phyloP scores from a whole-genome alignment of 1,139 yeast species.

The Starmera stellimalicola region DNA sequence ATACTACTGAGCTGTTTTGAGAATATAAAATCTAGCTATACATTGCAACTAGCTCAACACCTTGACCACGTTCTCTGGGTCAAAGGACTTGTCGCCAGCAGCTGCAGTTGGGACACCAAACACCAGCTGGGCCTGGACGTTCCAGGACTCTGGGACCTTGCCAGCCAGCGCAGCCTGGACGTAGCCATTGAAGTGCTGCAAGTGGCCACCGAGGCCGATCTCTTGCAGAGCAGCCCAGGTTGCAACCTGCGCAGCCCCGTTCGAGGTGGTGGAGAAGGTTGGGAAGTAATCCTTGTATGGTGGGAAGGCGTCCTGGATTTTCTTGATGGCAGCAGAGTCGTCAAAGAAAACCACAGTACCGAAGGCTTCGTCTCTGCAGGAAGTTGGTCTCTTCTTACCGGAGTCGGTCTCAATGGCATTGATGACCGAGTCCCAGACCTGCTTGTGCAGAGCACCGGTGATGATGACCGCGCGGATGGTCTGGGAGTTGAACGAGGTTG shows the following conservation, averaged over 20 bases:
- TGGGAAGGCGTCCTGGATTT: conserved; percentile 30
- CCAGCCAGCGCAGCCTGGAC: conserved; percentile 30
- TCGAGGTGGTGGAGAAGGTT: conserved; percentile 32
- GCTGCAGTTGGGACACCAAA: conserved; percentile 31
- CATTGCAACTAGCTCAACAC: no score
- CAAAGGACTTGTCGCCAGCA: conserved; percentile 26
- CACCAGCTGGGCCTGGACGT: conserved; percentile 34
- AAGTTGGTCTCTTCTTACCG: conserved; percentile 29
- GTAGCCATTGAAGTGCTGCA: conserved; percentile 38
- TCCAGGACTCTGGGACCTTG: conserved; percentile 31
- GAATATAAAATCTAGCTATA: no score
- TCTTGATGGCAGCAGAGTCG: conserved; percentile 27
- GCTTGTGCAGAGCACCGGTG: conserved; percentile 31
- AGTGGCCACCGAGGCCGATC: conserved; percentile 34
- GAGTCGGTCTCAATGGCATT: conserved; percentile 25
- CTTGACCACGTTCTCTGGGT: conserved; percentile 26
- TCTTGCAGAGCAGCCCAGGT: conserved; percentile 35
- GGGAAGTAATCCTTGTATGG: conserved; percentile 32
- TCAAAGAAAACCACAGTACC: conserved; percentile 39
- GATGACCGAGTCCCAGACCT: conserved; percentile 31
- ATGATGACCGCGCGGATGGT: conserved; percentile 32
- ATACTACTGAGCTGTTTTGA: no score
- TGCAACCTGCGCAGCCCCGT: conserved; percentile 37
- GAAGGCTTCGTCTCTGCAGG: conserved; percentile 32
- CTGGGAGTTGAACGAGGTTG: conserved; percentile 40